Evolutionary conservation across 192 early-diverging fungal genomes (phyloP).

Genomic region (Backusella australiensis): DNA sequence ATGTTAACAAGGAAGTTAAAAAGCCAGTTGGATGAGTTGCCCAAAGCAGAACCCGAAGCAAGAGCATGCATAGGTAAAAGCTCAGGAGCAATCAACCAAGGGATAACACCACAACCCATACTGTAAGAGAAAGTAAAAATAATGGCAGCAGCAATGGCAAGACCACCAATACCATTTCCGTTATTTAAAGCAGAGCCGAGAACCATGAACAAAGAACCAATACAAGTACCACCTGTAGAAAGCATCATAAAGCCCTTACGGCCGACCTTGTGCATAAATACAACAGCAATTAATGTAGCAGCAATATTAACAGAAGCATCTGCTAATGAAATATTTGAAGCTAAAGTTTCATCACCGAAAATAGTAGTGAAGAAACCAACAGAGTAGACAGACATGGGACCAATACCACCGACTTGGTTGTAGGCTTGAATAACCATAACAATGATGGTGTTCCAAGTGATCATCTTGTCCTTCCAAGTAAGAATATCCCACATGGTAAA

Average conservation of each 20-base stretch:
- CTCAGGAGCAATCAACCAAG: slow-evolving; percentile 81
- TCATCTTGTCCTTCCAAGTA: slow-evolving; percentile 16
- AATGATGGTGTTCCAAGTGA: slow-evolving; percentile 57
- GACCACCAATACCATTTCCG: slow-evolving; percentile 52
- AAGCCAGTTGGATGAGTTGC: slow-evolving; percentile 72
- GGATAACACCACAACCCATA: slow-evolving; percentile 79
- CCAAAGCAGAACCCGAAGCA: slow-evolving; percentile 66
- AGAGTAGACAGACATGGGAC: slow-evolving; percentile 81
- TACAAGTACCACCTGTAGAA: slow-evolving; percentile 59
- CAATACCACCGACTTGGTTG: slow-evolving; percentile 87
- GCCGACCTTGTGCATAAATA: slow-evolving; percentile 65
- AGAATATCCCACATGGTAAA: slow-evolving; percentile 18
- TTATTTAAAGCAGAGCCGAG: slow-evolving; percentile 45
- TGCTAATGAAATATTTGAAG: slow-evolving; percentile 62
- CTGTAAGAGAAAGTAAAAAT: slow-evolving; percentile 76
- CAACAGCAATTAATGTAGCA: slow-evolving; percentile 56
- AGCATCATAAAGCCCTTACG: slow-evolving; percentile 66
- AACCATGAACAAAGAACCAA: slow-evolving; percentile 61
- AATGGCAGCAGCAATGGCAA: slow-evolving; percentile 49
- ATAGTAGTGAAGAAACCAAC: slow-evolving; percentile 71
- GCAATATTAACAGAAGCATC: slow-evolving; percentile 60
- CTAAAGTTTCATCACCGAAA: slow-evolving; percentile 43
- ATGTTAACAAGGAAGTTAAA: slow-evolving; percentile 47
- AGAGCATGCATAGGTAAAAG: slow-evolving; percentile 76
- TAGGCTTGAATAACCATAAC: slow-evolving; percentile 70